Evolutionary conservation across 2,329 filamentous ascomycete species (phyloP), one percentile per base, ranked within the genome.

Genomic region (Alternaria alternata): DNA sequence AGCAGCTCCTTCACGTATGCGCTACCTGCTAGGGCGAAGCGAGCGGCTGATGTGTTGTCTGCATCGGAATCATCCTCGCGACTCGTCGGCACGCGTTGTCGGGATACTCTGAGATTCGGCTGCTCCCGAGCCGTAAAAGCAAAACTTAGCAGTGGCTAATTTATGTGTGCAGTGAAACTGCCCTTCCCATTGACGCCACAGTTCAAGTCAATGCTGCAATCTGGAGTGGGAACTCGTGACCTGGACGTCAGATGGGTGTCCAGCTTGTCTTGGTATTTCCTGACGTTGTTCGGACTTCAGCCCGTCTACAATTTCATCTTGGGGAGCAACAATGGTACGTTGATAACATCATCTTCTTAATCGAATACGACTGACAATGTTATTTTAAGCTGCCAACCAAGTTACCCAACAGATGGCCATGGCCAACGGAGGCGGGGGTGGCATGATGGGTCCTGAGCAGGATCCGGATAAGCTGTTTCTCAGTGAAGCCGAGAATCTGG

Each of bases 131-230:
- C 24, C 43, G 22, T 38, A 42, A 57, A 53, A 51, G 36, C 54
- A 38, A 57, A 38, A 20, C 18, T 47, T 18, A 20, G 22, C 9
- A 41, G 20, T 46, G 42, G 57, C 57, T 65, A 57, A 71, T 67
- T 68, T 61, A 69, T 60, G 47, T 39, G 39, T 24, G 62, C 69
- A 89, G 93, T 99, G 87, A 97, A 97, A 89, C 82, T 99, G 26
- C 95, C 95, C 0, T 99, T 99, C 79, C 95, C 96, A 4, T 86
- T 99, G 67, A 99, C 95, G 32, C 94, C 97, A 79, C 96, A 97
- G 79, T 99, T 99, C 87, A 99, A 99, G 86, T 95, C 93, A 69
- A 99, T 99, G 95, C 86, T 99, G 54, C 95, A 99, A 82, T 94
- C 94, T 42, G 95, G 95, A 72, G 94, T 99, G 44, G 93, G 93